Conservation (phyloP, 257 asterid genomes). For the Primulina huaijiensis region DNA sequence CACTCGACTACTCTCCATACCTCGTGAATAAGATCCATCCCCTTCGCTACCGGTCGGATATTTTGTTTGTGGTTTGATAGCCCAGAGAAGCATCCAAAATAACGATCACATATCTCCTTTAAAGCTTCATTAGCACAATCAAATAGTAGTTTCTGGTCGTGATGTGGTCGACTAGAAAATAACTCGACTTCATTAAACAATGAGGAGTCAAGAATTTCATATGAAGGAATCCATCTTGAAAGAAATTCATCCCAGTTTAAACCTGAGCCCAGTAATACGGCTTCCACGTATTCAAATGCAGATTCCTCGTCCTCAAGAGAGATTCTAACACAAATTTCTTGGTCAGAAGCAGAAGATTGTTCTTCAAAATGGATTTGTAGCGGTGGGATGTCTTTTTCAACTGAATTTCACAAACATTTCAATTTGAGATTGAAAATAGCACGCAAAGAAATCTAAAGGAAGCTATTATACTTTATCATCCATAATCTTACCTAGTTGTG, state of each 20-base stretch:
- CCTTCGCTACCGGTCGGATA: constrained; percentile 48
- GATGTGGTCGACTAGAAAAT: constrained; percentile 64
- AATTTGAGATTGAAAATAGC: constrained; percentile 25
- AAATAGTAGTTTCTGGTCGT: constrained; percentile 82
- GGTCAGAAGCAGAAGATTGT: constrained; percentile 43
- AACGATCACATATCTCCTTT: constrained; percentile 55
- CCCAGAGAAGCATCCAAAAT: constrained; percentile 50
- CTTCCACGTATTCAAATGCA: constrained; percentile 93
- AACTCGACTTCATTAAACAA: constrained; percentile 86
- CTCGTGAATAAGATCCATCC: constrained; percentile 78
- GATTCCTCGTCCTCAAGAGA: constrained; percentile 86
- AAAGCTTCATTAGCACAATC: constrained; percentile 76
- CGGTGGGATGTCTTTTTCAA: constrained; percentile 61
- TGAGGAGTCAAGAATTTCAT: constrained; percentile 66
- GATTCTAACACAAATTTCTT: constrained; percentile 48
- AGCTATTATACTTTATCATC: background rate
- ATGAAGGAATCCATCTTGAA: constrained; percentile 63
- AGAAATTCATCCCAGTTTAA: constrained; percentile 88
- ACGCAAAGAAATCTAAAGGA: constrained; percentile 9
- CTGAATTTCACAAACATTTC: constrained; percentile 36
- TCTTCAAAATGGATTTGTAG: constrained; percentile 70
- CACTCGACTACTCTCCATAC: constrained; percentile 72
- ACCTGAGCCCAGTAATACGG: constrained; percentile 89
- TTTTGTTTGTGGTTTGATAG: constrained; percentile 35
- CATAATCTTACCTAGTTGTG: constrained; percentile 54